Conservation (phyloP, 2,329 filamentous ascomycete species). For the Chlorencoelia australis region DNA sequence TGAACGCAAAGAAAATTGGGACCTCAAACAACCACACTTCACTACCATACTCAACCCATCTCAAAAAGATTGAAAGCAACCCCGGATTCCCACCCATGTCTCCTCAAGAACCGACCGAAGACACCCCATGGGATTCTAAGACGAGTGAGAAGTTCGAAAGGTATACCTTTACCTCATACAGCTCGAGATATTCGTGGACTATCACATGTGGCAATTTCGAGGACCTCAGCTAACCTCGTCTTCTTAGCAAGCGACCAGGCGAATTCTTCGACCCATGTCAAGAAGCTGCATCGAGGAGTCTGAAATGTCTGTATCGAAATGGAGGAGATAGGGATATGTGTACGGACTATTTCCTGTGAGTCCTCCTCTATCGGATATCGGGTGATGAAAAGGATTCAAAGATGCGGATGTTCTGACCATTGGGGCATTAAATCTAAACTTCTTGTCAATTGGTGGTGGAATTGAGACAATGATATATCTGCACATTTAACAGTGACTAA, state of each 20-base stretch:
- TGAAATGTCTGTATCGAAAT: slow-evolving; percentile 83
- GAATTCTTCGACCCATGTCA: slow-evolving; percentile 95
- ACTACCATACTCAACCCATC: too few species aligned
- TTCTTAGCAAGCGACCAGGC: slow-evolving; percentile 68
- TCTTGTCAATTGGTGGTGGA: too few species aligned
- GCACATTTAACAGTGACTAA: too few species aligned
- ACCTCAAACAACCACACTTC: too few species aligned
- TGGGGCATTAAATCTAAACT: too few species aligned
- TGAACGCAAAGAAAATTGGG: too few species aligned
- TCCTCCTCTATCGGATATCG: slow-evolving; percentile 7
- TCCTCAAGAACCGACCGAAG: slow-evolving; percentile 22
- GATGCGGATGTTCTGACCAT: too few species aligned
- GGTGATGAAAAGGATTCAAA: too few species aligned
- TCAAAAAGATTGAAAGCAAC: too few species aligned
- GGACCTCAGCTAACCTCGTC: not conserved
- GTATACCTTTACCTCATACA: slow-evolving; percentile 31
- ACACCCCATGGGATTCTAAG: slow-evolving; percentile 44
- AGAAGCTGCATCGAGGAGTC: slow-evolving; percentile 75
- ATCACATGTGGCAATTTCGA: not conserved
- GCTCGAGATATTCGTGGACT: slow-evolving; percentile 3
- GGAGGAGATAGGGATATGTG: slow-evolving; percentile 83
- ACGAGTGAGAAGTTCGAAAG: slow-evolving; percentile 54
- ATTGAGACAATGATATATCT: too few species aligned
- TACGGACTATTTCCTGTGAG: slow-evolving; percentile 89
- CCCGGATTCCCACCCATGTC: slow-evolving; percentile 15